Evolutionary conservation across 495 filamentous ascomycete genomes (phyloP).

Genomic region (Xylaria venustula): DNA sequence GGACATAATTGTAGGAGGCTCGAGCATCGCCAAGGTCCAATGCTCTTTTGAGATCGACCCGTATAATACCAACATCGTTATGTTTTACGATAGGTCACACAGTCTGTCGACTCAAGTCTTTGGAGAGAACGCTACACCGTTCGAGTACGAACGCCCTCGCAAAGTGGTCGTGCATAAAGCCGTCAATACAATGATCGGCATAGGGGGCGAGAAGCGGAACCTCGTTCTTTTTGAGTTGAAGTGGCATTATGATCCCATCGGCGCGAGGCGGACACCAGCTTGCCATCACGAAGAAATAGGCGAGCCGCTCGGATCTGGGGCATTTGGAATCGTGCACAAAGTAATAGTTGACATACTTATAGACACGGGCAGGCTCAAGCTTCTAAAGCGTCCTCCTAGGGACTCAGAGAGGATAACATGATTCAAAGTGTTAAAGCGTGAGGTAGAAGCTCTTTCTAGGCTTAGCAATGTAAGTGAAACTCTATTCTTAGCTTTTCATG

Average conservation of each 20-base stretch:
- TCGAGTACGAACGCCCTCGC: not conserved
- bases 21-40: slow-evolving; percentile 3
- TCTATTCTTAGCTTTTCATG: too few species aligned
- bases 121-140: not conserved
- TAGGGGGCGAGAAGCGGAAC: not conserved
- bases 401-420: not conserved
- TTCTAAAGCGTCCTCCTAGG: not conserved
- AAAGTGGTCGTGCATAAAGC: not conserved
- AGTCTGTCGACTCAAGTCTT: not conserved
- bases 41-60: slow-evolving; percentile 12
- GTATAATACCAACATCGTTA: not conserved
- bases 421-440: not conserved
- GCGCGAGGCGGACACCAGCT: not conserved
- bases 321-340: not conserved
- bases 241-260: not conserved
- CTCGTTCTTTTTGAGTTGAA: not conserved
- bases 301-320: not conserved
- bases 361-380: slow-evolving; percentile 12
- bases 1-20: slow-evolving; percentile 12
- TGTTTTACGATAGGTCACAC: not conserved
- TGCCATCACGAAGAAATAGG: not conserved
- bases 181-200: not conserved
- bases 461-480: slow-evolving; percentile 9
- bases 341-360: not conserved
- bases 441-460: slow-evolving; percentile 5